Evolutionary conservation across 768 basidiomycete species (phyloP).

Genomic region (Boletus patriciae): DNA sequence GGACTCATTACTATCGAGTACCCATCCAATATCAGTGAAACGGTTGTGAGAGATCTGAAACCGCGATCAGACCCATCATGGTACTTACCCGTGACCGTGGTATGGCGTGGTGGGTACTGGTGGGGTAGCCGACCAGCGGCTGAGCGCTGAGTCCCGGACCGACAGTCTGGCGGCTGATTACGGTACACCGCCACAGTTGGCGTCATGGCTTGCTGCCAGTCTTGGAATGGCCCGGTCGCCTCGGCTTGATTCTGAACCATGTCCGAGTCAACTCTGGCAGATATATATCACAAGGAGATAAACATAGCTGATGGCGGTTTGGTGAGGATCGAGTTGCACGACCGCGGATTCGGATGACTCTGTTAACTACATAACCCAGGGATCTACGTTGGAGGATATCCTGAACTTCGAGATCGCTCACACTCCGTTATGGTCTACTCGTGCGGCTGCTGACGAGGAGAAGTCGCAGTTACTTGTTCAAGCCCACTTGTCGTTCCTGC

Average conservation of each 20-base stretch:
- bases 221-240: neutral
- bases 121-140: too few relatives aligned
- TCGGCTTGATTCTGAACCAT: neutral
- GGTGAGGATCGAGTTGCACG: slow-evolving; percentile 30
- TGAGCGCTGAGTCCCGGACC: too few relatives aligned
- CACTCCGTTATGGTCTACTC: slow-evolving; percentile 71
- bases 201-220: neutral
- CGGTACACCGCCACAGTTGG: slow-evolving; percentile 3
- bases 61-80: too few relatives aligned
- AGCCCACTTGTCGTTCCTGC: slow-evolving; percentile 61
- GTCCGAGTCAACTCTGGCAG: neutral
- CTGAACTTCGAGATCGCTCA: slow-evolving; percentile 48
- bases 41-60: too few relatives aligned
- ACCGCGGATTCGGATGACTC: neutral
- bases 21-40: too few relatives aligned
- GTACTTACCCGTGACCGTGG: too few relatives aligned
- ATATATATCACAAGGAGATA: slow-evolving; percentile 13
- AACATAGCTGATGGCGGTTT: slow-evolving; percentile 31
- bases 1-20: neutral
- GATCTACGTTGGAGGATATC: slow-evolving; percentile 57
- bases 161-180: too few relatives aligned
- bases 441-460: slow-evolving; percentile 53
- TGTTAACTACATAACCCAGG: slow-evolving; percentile 40
- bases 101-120: too few relatives aligned
- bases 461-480: slow-evolving; percentile 45